phyloP scores from a whole-genome alignment of 163 green algal genomes.

The Picocystis sp. region DNA sequence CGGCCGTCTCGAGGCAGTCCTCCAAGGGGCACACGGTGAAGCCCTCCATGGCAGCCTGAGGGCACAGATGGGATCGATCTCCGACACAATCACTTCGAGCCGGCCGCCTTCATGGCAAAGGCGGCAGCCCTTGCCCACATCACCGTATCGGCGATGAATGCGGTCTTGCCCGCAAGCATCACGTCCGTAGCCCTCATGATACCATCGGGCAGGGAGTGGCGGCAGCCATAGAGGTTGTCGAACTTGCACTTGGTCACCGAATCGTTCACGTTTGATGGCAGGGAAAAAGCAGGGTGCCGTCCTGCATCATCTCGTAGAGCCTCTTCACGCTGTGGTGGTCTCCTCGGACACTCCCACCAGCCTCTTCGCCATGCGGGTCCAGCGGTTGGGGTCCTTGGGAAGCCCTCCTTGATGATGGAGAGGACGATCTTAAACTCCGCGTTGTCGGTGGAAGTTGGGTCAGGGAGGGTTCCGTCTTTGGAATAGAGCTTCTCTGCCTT shows the following conservation, averaged over 20 bases:
- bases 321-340: conserved; percentile 99
- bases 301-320: conserved; percentile 95
- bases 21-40: conserved; percentile 66
- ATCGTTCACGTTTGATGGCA: conserved; percentile 99
- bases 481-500: conserved; percentile 88
- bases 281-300: conserved; percentile 86
- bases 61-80: conserved; percentile 99
- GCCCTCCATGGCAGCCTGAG: conserved; percentile 80
- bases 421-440: conserved; percentile 98
- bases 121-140: conserved; percentile 98
- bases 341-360: conserved; percentile 92
- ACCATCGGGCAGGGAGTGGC: conserved; percentile 96
- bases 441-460: conserved; percentile 88
- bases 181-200: conserved; percentile 98
- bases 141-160: conserved; percentile 90
- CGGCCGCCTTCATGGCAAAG: conserved; percentile 78
- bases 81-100: conserved; percentile 74
- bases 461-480: conserved; percentile 73
- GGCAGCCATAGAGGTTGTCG: conserved; percentile 99
- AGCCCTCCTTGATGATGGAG: conserved; percentile 65
- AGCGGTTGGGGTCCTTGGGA: conserved; percentile 44
- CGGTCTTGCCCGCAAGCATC: conserved; percentile 47
- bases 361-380: conserved; percentile 69
- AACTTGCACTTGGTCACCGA: conserved; percentile 99
- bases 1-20: conserved; percentile 53